Conservation (phyloP, 208 protist genomes). For the Zelonia costaricensis region DNA sequence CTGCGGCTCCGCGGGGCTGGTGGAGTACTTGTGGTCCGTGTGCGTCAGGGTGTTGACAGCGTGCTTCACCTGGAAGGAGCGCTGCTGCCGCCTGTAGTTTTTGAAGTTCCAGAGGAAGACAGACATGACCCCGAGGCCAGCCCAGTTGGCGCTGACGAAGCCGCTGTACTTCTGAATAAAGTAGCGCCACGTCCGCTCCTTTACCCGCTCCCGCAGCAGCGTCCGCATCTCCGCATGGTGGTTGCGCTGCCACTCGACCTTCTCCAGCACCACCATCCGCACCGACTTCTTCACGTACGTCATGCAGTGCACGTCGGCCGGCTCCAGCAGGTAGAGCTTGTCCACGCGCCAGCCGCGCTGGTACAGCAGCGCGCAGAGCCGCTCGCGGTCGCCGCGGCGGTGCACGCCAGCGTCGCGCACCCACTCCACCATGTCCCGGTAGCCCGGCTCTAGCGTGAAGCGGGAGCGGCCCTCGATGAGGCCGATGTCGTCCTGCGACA, state of each 20-base stretch:
- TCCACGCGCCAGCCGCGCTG: constrained; percentile 63
- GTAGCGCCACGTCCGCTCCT: constrained; percentile 65
- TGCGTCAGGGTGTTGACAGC: constrained; percentile 71
- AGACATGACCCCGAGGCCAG: constrained; percentile 58
- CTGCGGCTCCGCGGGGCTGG: constrained; percentile 12
- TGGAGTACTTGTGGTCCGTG: constrained; percentile 22
- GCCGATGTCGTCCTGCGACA: constrained; percentile 59
- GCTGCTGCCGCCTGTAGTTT: constrained; percentile 57
- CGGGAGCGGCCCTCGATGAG: constrained; percentile 72
- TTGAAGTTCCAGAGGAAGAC: constrained; percentile 78
- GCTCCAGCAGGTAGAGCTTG: constrained; percentile 51
- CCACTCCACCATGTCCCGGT: constrained; percentile 53
- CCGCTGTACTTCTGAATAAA: constrained; percentile 74
- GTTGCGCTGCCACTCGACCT: constrained; percentile 64
- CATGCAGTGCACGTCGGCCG: constrained; percentile 50
- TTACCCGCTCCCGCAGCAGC: constrained; percentile 59
- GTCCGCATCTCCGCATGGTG: constrained; percentile 59
- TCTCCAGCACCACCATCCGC: constrained; percentile 58
- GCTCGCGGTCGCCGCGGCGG: constrained; percentile 44
- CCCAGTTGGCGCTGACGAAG: constrained; percentile 68
- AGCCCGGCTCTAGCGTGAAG: constrained; percentile 38
- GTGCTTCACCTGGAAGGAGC: constrained; percentile 62
- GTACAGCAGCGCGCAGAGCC: constrained; percentile 54
- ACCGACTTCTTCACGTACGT: constrained; percentile 53
- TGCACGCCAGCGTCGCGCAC: constrained; percentile 53